Evolutionary conservation across 805 yeast genomes (phyloP).

Genomic region (Saturnispora serradocipensis): DNA sequence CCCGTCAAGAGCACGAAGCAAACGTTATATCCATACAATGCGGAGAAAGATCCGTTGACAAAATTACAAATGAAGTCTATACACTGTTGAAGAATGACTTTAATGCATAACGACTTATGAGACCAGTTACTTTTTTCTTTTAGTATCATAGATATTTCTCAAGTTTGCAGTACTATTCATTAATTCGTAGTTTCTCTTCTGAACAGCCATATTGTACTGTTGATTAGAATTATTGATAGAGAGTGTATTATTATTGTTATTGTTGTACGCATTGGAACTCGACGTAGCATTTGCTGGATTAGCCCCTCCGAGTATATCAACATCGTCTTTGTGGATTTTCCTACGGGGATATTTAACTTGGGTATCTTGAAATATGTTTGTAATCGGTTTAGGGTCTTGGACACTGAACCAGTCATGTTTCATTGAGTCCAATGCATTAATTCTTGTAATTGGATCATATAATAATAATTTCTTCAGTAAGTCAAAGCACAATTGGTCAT

Average conservation of each 20-base stretch:
- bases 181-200: conserved; percentile 13
- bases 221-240: conserved; percentile 2
- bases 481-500: conserved; percentile 57
- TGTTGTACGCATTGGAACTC: conserved; percentile 12
- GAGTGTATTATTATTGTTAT: conserved; percentile 8
- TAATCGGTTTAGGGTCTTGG: conserved; percentile 53
- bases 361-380: conserved; percentile 71
- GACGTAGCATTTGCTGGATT: neutral
- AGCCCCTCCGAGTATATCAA: conserved; percentile 45
- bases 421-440: conserved; percentile 71
- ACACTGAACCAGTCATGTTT: conserved; percentile 67
- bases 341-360: conserved; percentile 73
- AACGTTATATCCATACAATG: conserved; percentile 15
- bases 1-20: conserved; percentile 37
- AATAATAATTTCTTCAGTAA: conserved; percentile 56
- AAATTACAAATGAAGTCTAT: conserved; percentile 12
- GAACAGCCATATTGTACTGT: neutral
- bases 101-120: neutral
- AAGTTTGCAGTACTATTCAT: conserved; percentile 7
- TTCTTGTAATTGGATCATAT: conserved; percentile 74
- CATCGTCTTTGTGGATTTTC: conserved; percentile 79
- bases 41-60: conserved; percentile 13
- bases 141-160: conserved; percentile 4
- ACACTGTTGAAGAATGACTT: neutral
- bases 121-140: conserved; percentile 2